phyloP scores from a whole-genome alignment of 371 early-diverging fungal species.

The Apophysomyces elegans region DNA sequence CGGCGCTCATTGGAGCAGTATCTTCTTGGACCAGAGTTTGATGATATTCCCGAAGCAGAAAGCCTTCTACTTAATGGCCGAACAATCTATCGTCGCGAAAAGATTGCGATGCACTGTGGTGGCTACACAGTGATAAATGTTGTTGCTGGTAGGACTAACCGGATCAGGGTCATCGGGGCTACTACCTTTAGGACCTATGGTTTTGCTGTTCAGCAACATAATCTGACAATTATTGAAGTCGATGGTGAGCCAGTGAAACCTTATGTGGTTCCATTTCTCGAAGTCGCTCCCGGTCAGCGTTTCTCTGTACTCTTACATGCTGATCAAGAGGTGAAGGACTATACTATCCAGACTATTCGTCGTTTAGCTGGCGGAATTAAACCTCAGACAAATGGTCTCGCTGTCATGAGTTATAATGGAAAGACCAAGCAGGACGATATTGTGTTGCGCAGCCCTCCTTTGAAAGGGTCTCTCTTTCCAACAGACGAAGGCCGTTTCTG shows the following conservation, averaged over 20 bases:
- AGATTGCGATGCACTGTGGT: slow-evolving; percentile 23
- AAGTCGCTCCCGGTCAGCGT: slow-evolving; percentile 51
- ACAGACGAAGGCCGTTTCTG: slow-evolving; percentile 18
- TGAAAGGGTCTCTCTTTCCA: not conserved
- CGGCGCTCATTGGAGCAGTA: slow-evolving; percentile 33
- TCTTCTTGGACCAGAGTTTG: slow-evolving; percentile 36
- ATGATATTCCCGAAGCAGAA: slow-evolving; percentile 41
- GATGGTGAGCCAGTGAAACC: slow-evolving; percentile 47
- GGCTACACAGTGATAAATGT: slow-evolving; percentile 38
- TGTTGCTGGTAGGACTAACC: slow-evolving; percentile 35
- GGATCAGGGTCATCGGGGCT: slow-evolving; percentile 48
- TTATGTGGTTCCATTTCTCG: slow-evolving; percentile 28
- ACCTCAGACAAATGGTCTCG: slow-evolving; percentile 37
- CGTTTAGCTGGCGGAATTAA: slow-evolving; percentile 38
- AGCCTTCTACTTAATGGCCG: slow-evolving; percentile 51
- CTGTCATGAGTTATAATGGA: slow-evolving; percentile 31
- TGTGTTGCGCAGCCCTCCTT: not conserved
- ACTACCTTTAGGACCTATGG: slow-evolving; percentile 44
- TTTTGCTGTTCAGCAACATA: slow-evolving; percentile 45
- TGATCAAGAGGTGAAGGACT: slow-evolving; percentile 24
- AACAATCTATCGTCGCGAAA: slow-evolving; percentile 23
- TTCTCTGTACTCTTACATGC: slow-evolving; percentile 45
- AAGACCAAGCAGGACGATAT: not conserved
- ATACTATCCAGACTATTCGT: slow-evolving; percentile 33
- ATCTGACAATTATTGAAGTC: slow-evolving; percentile 51